Percentiles rank a stretch among this genome's conserved stretches.
Conservation (phyloP, 2,329 filamentous ascomycete genomes). For the Botrytis squamosa region DNA sequence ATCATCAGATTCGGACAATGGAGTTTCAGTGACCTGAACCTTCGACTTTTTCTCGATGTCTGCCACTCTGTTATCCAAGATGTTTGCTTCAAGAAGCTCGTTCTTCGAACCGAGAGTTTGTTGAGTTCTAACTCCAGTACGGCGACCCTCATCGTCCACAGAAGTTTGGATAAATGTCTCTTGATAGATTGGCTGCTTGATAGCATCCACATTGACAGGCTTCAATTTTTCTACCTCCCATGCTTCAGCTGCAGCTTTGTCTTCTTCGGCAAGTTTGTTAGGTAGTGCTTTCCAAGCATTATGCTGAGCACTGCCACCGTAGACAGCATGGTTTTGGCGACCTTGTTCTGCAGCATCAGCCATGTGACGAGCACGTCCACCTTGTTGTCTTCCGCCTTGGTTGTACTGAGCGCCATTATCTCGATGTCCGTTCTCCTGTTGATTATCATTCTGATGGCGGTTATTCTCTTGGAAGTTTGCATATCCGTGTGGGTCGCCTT, state of each 20-base stretch:
- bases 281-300: slow-evolving; percentile 34
- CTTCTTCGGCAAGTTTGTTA: slow-evolving; percentile 31
- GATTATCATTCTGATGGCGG: background rate
- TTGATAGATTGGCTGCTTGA: slow-evolving; percentile 29
- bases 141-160: slow-evolving; percentile 36
- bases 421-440: background rate
- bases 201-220: slow-evolving; percentile 19
- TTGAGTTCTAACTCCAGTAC: slow-evolving; percentile 30
- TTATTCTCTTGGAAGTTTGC: background rate
- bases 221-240: slow-evolving; percentile 23
- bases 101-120: slow-evolving; percentile 18
- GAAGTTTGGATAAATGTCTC: slow-evolving; percentile 38
- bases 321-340: background rate
- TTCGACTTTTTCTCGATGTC: background rate
- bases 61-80: background rate
- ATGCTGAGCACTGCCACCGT: slow-evolving; percentile 23
- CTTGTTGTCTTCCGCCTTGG: slow-evolving; percentile 4
- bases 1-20: slow-evolving; percentile 13
- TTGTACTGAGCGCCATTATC: background rate
- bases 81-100: background rate
- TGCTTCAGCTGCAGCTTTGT: slow-evolving; percentile 28
- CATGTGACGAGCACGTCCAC: background rate
- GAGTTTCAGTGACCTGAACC: background rate
- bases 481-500: slow-evolving; percentile 7
- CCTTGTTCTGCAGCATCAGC: slow-evolving; percentile 12